These are phyloP conservation scores for Zizania latifolia DNA, from an alignment of 176 grass and related monocot genomes.

Conservation along the genomic window DNA sequence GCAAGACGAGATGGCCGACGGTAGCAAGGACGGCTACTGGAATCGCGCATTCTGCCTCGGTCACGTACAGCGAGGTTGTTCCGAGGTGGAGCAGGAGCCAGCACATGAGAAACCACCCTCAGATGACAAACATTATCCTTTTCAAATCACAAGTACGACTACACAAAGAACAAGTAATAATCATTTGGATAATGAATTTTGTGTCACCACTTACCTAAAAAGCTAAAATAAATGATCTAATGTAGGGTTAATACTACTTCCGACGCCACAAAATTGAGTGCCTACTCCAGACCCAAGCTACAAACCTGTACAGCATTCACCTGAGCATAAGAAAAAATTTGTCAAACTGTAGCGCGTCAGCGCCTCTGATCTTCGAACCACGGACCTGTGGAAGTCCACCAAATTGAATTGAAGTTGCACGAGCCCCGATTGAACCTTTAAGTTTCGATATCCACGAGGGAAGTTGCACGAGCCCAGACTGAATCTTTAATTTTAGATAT, in stretches of 20 bases:
- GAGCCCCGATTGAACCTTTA: neutral
- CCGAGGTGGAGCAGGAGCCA: neutral
- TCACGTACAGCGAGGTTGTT: conserved; percentile 18
- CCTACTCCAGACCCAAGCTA: neutral
- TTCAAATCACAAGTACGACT: neutral
- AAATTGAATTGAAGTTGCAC: neutral
- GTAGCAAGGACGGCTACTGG: neutral
- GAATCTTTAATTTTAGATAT: neutral
- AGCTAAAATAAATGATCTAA: neutral
- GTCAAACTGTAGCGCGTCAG: neutral
- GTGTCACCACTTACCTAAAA: neutral
- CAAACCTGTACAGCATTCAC: neutral
- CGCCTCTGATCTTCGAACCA: neutral
- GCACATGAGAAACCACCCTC: neutral
- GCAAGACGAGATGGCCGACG: neutral
- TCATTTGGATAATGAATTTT: neutral
- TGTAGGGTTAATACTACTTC: neutral
- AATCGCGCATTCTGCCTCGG: neutral
- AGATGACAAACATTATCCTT: neutral
- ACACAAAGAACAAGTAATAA: neutral
- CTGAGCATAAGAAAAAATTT: neutral
- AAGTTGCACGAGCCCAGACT: neutral
- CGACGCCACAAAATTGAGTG: conserved; percentile 11
- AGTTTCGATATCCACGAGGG: neutral
- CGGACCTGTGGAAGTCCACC: neutral